Evolutionary conservation across 805 yeast species (phyloP), one percentile per base, ranked within the genome.

Genomic region (Hanseniaspora jakobsenii): DNA sequence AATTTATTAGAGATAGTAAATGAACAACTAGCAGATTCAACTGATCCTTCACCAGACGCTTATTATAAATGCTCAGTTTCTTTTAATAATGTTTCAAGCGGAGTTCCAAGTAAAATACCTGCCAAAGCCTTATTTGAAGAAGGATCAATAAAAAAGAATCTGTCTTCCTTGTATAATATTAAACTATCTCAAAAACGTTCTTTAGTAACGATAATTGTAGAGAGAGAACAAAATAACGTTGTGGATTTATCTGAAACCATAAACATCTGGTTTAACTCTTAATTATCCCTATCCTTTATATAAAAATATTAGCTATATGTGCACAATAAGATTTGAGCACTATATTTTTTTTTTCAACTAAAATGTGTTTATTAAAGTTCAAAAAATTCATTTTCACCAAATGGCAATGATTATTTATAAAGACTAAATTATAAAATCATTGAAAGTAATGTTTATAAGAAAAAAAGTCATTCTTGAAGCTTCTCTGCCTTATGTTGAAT

Each of bases 261-360:
- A 2, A 41, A 41, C 30, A 17, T 41, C 6, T 41, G 46, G 46
- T 41, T 41, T 17, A 41, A 41, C 16, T 38, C 35, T 32, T 41
- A 41, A 16, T 34, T 13, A n/a, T n/a, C n/a, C n/a, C n/a, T n/a
- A n/a, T n/a, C n/a, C n/a, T n/a, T n/a, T n/a, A n/a, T n/a, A n/a
- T n/a, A n/a, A n/a, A n/a, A n/a, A 2, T 14, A 6, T 6, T 23
- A 13, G 3, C 21, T 10, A 4, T 16, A 13, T n/a, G 17, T 7
- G 17, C 6, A 16, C 10, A n/a, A 31, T 17, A 16, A 14, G n/a
- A n/a, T n/a, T n/a, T n/a, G n/a, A n/a, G n/a, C n/a, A n/a, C n/a
- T n/a, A n/a, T n/a, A n/a, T n/a, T n/a, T n/a, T n/a, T n/a, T n/a
- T n/a, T n/a, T n/a, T n/a, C n/a, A n/a, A n/a, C n/a, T n/a, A n/a